Evolutionary conservation across 1,284 basidiomycete species (phyloP).

Genomic region (Rhodotorula mucilaginosa): DNA sequence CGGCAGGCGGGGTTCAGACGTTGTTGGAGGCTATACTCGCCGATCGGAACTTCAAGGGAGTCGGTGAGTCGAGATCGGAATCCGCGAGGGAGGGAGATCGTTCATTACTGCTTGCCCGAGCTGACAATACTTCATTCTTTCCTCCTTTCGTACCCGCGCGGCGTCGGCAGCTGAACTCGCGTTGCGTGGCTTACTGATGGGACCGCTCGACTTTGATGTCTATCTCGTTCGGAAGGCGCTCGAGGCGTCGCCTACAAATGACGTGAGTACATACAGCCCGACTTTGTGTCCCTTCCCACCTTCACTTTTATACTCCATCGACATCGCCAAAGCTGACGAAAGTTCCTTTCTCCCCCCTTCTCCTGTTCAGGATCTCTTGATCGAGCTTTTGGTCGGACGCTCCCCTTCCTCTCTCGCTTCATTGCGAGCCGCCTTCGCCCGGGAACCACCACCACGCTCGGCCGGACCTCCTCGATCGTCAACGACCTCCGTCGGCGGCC

Average conservation of each 20-base stretch:
- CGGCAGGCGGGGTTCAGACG: not conserved
- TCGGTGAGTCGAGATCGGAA: conserved; percentile 13
- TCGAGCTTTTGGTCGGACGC: conserved; percentile 32
- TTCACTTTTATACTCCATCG: no score
- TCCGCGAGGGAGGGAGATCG: not conserved
- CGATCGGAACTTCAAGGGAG: conserved; percentile 29
- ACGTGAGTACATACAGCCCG: conserved; percentile 10
- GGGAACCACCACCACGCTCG: not conserved
- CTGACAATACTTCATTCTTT: no score
- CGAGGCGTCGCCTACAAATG: conserved; percentile 23
- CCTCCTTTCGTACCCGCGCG: no score
- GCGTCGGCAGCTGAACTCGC: conserved; percentile 22
- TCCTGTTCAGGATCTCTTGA: conserved; percentile 24
- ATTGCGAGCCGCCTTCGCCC: conserved; percentile 31
- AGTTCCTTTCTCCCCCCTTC: not conserved
- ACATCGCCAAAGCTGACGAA: not conserved
- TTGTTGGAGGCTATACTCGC: conserved; percentile 17
- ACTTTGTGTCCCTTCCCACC: not conserved
- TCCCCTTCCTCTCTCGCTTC: conserved; percentile 27
- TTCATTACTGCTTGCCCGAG: no score
- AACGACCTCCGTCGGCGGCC: not conserved
- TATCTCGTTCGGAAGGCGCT: conserved; percentile 28
- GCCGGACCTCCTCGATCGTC: conserved; percentile 2
- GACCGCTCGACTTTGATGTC: conserved; percentile 35
- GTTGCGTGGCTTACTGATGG: conserved; percentile 28